phyloP scores from a whole-genome alignment of 495 filamentous ascomycete genomes.

The Peziza echinospora region DNA sequence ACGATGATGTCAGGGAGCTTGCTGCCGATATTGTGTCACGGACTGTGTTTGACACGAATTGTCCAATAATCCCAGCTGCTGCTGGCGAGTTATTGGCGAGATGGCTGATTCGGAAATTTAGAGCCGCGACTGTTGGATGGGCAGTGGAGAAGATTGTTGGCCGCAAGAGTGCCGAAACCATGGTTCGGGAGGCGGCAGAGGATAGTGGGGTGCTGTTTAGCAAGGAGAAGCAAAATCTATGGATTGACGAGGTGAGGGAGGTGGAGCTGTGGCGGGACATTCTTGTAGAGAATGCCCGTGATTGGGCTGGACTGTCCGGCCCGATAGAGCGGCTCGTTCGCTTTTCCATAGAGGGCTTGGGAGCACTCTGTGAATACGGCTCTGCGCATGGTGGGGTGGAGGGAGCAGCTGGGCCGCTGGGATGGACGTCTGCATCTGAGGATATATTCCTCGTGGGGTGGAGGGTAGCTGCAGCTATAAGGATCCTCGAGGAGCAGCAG shows the following conservation, averaged over 20 bases:
- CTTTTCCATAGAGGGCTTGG: neutral
- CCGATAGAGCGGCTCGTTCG: neutral
- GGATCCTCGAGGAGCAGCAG: constrained; percentile 16
- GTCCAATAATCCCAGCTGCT: constrained; percentile 20
- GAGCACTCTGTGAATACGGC: neutral
- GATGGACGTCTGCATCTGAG: constrained; percentile 52
- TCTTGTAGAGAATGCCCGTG: constrained; percentile 20
- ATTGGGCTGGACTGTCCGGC: constrained; percentile 6
- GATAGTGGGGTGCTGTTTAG: constrained; percentile 58
- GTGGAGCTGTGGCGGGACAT: constrained; percentile 37
- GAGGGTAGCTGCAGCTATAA: constrained; percentile 32
- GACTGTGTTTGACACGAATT: neutral
- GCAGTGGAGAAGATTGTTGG: constrained; percentile 16
- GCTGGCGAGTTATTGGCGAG: constrained; percentile 21
- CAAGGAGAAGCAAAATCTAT: constrained; percentile 79
- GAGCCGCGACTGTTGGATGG: neutral
- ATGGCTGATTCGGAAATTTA: constrained; percentile 6
- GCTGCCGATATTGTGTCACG: constrained; percentile 28
- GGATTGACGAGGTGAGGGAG: constrained; percentile 57
- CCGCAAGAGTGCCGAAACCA: constrained; percentile 23
- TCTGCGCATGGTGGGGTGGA: constrained; percentile 9
- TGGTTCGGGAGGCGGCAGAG: constrained; percentile 29
- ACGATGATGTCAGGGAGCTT: constrained; percentile 57
- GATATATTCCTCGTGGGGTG: constrained; percentile 42
- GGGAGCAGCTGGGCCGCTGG: constrained; percentile 38